A percentile compares a stretch with the other conserved stretches of the same genome.
Conservation (phyloP, 352 stramenopile genomes). For the Pythium grandisporangium region DNA sequence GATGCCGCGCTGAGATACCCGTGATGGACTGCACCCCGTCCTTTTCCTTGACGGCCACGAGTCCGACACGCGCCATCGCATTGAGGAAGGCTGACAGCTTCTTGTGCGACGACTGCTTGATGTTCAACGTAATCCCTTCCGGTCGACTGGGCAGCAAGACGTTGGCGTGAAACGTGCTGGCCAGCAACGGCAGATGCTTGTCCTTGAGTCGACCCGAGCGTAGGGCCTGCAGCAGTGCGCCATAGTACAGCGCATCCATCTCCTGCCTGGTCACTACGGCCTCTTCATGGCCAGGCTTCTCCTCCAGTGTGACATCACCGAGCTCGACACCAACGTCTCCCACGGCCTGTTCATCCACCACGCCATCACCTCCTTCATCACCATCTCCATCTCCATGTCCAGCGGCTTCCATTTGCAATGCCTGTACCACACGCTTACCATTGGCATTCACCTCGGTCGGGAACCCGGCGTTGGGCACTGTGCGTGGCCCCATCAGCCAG, state of each 20-base stretch:
- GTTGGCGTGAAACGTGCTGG: conserved; percentile 63
- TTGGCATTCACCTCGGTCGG: conserved; percentile 9
- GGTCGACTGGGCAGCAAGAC: conserved; percentile 54
- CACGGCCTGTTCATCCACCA: conserved; percentile 14
- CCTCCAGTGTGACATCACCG: conserved; percentile 25
- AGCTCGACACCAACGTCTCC: conserved; percentile 23
- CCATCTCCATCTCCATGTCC: background rate
- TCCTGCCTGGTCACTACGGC: conserved; percentile 33
- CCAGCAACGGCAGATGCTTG: conserved; percentile 71
- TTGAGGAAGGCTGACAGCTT: conserved; percentile 73
- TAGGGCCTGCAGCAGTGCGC: conserved; percentile 56
- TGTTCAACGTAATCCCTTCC: conserved; percentile 41
- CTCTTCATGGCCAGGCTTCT: conserved; percentile 15
- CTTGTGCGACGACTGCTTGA: conserved; percentile 79
- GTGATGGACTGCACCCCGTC: conserved; percentile 78
- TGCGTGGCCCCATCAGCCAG: conserved; percentile 66
- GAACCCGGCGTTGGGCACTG: conserved; percentile 59
- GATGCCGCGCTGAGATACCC: conserved; percentile 43
- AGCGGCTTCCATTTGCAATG: background rate
- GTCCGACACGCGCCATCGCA: conserved; percentile 39
- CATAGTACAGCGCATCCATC: conserved; percentile 68
- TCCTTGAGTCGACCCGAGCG: conserved; percentile 43
- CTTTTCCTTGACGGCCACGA: conserved; percentile 52
- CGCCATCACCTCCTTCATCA: background rate
- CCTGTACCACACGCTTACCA: conserved; percentile 8